Evolutionary conservation across 2,329 filamentous ascomycete genomes (phyloP), one percentile per base, ranked within the genome.

Genomic region (Pyricularia sp.): DNA sequence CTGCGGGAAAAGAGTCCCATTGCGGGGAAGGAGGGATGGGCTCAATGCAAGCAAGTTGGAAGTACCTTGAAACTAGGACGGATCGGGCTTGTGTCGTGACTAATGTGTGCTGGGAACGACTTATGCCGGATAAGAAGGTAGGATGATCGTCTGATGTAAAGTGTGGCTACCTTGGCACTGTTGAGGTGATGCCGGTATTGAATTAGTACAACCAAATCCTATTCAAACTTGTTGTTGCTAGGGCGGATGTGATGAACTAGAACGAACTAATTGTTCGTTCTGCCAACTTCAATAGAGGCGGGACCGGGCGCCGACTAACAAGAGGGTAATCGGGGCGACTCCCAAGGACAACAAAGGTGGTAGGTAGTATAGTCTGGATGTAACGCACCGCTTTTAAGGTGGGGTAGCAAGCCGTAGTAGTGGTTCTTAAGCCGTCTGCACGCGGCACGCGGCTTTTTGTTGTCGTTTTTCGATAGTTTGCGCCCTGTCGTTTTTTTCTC

Each of bases 1-100:
- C 24, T 57, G 66, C 82, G 77, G 44, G 82, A 82, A 72, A 85
- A 85, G 68, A 85, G 70, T 70, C 82, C 82, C 82, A 85, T 85
- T 66, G 69, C 74, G 59, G 59, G 59, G 44, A 63, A 66, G 59
- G 61, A 62, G 49, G 62, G 57, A 44, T 64, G 66, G 63, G 26
- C 49, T 59, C 62, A 57, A 55, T 40, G 60, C 60, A 65, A 62
- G 30, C 60, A 64, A 4, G 26, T 26, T n/a, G n/a, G n/a, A 26
- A 64, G 62, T 31, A 44, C 53, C 40, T 64, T 40, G 33, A 40
- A 40, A 40, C 61, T 44, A 62, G 35, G 49, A 64, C 53, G 53
- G 53, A 24, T 57, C 22, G 22, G 53, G 53, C 8, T 13, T 57
- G 53, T 57, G 8, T 24, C 24, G 19, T 26, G 24, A 26, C 53